phyloP scores from a whole-genome alignment of 192 early-diverging fungal genomes.

The Coemansia furcata region DNA sequence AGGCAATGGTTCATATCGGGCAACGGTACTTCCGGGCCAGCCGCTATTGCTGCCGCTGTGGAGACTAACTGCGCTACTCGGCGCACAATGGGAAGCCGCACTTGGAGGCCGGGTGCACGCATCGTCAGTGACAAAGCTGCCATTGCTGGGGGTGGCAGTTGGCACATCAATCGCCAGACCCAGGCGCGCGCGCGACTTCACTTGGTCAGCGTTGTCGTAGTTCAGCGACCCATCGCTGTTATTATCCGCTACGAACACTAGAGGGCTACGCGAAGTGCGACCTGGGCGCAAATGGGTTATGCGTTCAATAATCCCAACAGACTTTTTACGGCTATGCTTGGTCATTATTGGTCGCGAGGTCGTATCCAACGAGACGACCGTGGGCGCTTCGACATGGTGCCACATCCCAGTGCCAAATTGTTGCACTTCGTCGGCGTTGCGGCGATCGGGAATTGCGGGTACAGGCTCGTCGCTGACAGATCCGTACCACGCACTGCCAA shows the following conservation, averaged over 20 bases:
- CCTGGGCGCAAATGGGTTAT: slow-evolving; percentile 28
- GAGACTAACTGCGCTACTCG: slow-evolving; percentile 23
- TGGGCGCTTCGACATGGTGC: slow-evolving; percentile 7
- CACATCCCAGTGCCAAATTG: slow-evolving; percentile 1
- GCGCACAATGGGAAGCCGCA: slow-evolving; percentile 11
- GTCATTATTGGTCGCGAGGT: slow-evolving; percentile 5
- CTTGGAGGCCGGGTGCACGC: not conserved
- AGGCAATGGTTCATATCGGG: slow-evolving; percentile 41
- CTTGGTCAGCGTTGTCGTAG: slow-evolving; percentile 19
- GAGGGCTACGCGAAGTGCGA: slow-evolving; percentile 1
- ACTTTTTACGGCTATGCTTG: slow-evolving; percentile 42
- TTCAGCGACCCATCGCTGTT: not conserved
- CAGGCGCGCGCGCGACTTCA: slow-evolving; percentile 41
- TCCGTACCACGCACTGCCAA: not conserved
- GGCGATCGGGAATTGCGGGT: slow-evolving; percentile 8
- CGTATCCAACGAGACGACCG: not conserved
- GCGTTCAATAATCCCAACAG: slow-evolving; percentile 37
- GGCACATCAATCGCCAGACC: slow-evolving; percentile 19
- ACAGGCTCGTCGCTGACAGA: slow-evolving; percentile 1
- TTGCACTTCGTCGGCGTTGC: slow-evolving; percentile 7
- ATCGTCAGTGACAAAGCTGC: slow-evolving; percentile 2
- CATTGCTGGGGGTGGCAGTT: not conserved
- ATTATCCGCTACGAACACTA: not conserved
- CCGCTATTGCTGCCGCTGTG: slow-evolving; percentile 1
- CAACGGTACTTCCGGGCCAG: slow-evolving; percentile 16